These are phyloP conservation scores for Taxillus chinensis DNA, from an alignment of 164 flowering plant species.

Conservation along the genomic window DNA sequence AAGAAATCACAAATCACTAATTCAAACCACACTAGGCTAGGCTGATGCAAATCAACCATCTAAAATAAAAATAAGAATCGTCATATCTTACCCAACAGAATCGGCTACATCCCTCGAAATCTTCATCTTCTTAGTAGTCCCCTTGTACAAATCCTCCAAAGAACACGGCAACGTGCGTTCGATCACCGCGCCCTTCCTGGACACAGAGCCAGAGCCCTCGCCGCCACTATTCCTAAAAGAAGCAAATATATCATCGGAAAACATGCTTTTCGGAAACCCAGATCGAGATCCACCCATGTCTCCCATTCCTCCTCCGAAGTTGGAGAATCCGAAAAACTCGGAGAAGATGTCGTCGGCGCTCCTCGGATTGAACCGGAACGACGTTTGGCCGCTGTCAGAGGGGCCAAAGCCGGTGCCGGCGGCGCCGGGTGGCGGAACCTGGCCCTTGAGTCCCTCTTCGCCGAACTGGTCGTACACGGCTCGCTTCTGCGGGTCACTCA, in stretches of 20 bases:
- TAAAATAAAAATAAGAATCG: not conserved
- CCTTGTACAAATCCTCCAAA: constrained; percentile 88
- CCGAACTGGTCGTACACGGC: constrained; percentile 4
- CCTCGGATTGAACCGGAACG: not conserved
- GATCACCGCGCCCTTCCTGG: constrained; percentile 49
- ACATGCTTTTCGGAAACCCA: constrained; percentile 40
- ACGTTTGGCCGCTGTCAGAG: not conserved
- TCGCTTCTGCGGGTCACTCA: constrained; percentile 3
- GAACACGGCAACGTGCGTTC: constrained; percentile 65
- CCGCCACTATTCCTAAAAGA: constrained; percentile 40
- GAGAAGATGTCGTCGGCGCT: not conserved
- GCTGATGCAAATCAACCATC: not conserved
- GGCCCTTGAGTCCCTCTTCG: constrained; percentile 1
- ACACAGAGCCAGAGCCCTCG: constrained; percentile 28
- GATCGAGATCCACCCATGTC: constrained; percentile 42
- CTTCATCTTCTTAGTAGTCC: constrained; percentile 93
- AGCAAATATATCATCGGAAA: constrained; percentile 53
- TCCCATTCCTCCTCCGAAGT: constrained; percentile 56
- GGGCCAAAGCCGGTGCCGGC: not conserved
- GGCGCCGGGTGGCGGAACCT: not conserved
- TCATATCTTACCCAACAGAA: constrained; percentile 57
- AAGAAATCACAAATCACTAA: no score
- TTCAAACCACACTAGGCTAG: no score
- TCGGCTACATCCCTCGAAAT: constrained; percentile 79
- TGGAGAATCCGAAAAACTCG: not conserved